Evolutionary conservation across 108 stramenopile species (phyloP).

Genomic region (Skeletonema tropicum): DNA sequence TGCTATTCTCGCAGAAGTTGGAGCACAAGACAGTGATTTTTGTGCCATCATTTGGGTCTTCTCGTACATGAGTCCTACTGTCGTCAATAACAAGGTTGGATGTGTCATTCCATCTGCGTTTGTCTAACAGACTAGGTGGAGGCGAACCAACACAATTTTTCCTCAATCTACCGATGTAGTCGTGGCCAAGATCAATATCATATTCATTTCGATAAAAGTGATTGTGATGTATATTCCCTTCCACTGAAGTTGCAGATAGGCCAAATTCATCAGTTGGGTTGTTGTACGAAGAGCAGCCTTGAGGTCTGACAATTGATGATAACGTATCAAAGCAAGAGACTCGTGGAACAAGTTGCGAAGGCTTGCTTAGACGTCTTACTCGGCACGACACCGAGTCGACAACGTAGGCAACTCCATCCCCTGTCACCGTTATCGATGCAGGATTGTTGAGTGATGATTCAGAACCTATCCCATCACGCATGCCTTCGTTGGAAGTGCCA

Average conservation of each 20-base stretch:
- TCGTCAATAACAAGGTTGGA: constrained; percentile 70
- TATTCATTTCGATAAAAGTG: constrained; percentile 42
- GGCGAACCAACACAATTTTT: constrained; percentile 84
- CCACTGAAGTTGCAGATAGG: constrained; percentile 51
- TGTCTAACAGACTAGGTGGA: constrained; percentile 59
- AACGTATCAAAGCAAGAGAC: constrained; percentile 60
- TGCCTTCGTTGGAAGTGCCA: constrained; percentile 57
- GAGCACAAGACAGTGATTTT: constrained; percentile 66
- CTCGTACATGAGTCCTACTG: constrained; percentile 35
- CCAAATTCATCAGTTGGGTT: constrained; percentile 69
- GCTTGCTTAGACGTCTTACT: constrained; percentile 60
- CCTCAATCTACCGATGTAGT: constrained; percentile 55
- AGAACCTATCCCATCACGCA: constrained; percentile 65
- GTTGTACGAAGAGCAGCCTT: constrained; percentile 86
- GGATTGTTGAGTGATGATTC: constrained; percentile 73
- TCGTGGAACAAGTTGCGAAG: constrained; percentile 37
- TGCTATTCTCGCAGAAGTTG: constrained; percentile 28
- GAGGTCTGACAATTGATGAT: constrained; percentile 62
- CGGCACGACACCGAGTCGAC: constrained; percentile 67
- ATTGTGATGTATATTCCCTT: constrained; percentile 82
- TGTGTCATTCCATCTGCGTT: constrained; percentile 35
- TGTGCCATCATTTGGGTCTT: constrained; percentile 83
- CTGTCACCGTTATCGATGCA: constrained; percentile 59
- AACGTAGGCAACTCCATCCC: constrained; percentile 66
- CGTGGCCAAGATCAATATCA: constrained; percentile 51